A percentile compares a stretch with the other conserved stretches of the same genome.
These are phyloP conservation scores for Sporothrix schenckii DNA, from an alignment of 2,329 filamentous ascomycete genomes.

Conservation along the genomic window DNA sequence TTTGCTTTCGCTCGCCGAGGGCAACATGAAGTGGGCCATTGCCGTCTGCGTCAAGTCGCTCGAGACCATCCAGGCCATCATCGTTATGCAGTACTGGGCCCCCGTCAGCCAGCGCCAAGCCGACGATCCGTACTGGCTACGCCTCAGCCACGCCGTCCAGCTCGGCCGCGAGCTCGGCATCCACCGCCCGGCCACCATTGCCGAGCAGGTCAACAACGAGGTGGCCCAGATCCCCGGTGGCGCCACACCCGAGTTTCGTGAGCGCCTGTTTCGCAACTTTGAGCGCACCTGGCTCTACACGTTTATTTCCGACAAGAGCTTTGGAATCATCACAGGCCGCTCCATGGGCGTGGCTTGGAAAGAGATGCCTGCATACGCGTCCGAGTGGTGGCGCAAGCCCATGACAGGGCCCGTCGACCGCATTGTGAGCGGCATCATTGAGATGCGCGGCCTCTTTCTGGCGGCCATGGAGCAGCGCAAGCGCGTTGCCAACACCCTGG, in stretches of 20 bases:
- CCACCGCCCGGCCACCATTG: conserved; percentile 35
- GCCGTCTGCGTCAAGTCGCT: conserved; percentile 39
- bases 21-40: conserved; percentile 39
- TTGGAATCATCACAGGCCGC: conserved; percentile 36
- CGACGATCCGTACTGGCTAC: conserved; percentile 39
- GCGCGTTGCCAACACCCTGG: conserved; percentile 34
- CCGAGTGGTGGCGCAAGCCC: conserved; percentile 36
- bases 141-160: conserved; percentile 38
- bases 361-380: conserved; percentile 33
- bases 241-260: conserved; percentile 29
- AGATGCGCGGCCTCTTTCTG: conserved; percentile 36
- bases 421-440: conserved; percentile 38
- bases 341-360: conserved; percentile 35
- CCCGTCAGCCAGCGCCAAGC: conserved; percentile 35
- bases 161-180: conserved; percentile 39
- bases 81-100: conserved; percentile 39
- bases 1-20: conserved; percentile 37
- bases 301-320: conserved; percentile 36
- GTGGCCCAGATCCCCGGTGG: conserved; percentile 28
- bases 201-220: conserved; percentile 35
- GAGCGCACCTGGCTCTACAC: conserved; percentile 37
- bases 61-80: conserved; percentile 39
- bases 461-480: conserved; percentile 35
- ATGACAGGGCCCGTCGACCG: conserved; percentile 37
- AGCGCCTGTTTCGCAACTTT: conserved; percentile 36